Evolutionary conservation across 2,329 filamentous ascomycete genomes (phyloP), one percentile per base, ranked within the genome.

Genomic region (Laburnicola sp.): DNA sequence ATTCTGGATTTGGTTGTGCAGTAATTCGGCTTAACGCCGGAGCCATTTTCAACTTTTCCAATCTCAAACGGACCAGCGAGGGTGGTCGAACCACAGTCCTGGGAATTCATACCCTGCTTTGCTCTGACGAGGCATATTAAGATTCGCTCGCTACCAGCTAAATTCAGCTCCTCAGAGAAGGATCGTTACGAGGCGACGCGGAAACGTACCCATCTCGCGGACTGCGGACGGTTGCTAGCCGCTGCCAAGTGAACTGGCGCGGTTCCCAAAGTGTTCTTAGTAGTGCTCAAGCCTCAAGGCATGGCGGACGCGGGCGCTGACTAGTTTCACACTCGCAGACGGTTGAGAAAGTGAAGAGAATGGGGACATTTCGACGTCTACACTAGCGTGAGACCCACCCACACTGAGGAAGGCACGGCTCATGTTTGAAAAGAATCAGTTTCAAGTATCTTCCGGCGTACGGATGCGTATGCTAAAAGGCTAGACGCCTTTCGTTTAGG

Each of bases 271-370:
- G n/a, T n/a, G n/a, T n/a, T n/a, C n/a, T n/a, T n/a, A n/a, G n/a
- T n/a, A n/a, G n/a, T n/a, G n/a, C n/a, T n/a, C n/a, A n/a, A 35
- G 51, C 51, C 62, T 63, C 59, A 64, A 58, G 61, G 46, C 55
- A n/a, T n/a, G n/a, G n/a, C n/a, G n/a, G 60, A 67, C 56, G 62
- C 65, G 67, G 62, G 64, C 61, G 63, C 68, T 68, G 58, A 49
- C 60, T 50, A 56, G 59, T 52, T 34, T 44, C 25, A 41, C 38
- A 41, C 28, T 5, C n/a, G 27, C 38, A 25, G 38, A 26, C 38
- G 38, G 22, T 4, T 39, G 36, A 16, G 9, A n/a, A n/a, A n/a
- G n/a, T n/a, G n/a, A n/a, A n/a, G 32, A 23, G 34, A 47, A 22
- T n/a, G 10, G 31, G 41, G 21, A 45, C 31, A 21, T 38, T 28